Evolutionary conservation across 495 filamentous ascomycete species (phyloP), one percentile per base, ranked within the genome.

Genomic region (Aspergillus asperescens): DNA sequence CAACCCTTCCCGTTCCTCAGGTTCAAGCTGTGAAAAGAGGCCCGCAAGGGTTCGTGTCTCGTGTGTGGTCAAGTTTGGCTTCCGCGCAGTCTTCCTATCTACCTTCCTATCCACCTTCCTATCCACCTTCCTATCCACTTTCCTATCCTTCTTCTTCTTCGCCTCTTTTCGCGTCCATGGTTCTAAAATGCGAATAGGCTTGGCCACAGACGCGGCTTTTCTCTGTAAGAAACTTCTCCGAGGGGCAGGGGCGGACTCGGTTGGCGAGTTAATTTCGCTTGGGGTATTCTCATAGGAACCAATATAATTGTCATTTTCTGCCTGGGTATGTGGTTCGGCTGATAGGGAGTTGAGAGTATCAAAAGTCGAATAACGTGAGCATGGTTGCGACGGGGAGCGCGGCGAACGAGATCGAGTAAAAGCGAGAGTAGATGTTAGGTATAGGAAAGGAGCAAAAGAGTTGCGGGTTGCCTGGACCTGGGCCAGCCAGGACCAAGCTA

Each of bases 361-460:
- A 23, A 7, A 18, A 51, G 51, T 45, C 44, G 45, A 44, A 46
- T 50, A 40, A 9, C 23, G 29, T 1, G 50, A 49, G 45, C 48
- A 46, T 28, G 48, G 45, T 9, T 47, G 63, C 10, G 44, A 24
- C 9, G 40, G 56, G 35, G 52, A 32, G 12, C 58, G 61, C 34
- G 52, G 18, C 7, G 47, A 43, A 57, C 41, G 48, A 13, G 25
- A 25, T 6, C 16, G 28, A 15, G n/a, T 18, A 7, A 9, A 53
- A 38, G 42, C 65, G 64, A 87, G 70, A 0, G 84, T 86, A 50
- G 72, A 72, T n/a, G 86, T 88, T 48, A 85, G 81, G 63, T 88
- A 89, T 7, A 90, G 77, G 42, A 89, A 87, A 0, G 85, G 81
- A 10, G 78, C 61, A 5, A 79, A 47, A 9, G 64, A 68, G 27